phyloP scores from a whole-genome alignment of 1,284 basidiomycete species.

The Sanghuangporus baumii region DNA sequence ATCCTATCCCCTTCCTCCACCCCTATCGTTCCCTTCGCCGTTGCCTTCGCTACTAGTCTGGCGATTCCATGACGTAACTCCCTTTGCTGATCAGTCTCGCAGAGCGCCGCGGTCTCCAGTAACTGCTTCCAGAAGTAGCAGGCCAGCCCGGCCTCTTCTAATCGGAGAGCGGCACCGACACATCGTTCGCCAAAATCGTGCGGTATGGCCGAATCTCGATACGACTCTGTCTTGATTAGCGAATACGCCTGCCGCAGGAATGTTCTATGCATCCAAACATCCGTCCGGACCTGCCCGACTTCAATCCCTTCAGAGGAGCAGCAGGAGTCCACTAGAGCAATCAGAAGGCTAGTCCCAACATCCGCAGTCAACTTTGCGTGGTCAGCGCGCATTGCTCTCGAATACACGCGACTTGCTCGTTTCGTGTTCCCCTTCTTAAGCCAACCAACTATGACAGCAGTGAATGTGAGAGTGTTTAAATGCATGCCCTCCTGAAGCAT shows the following conservation, averaged over 20 bases:
- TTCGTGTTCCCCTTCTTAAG: constrained; percentile 37
- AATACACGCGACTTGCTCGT: constrained; percentile 40
- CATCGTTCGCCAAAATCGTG: constrained; percentile 46
- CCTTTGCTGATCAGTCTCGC: constrained; percentile 42
- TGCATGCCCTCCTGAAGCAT: constrained; percentile 43
- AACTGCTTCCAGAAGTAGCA: constrained; percentile 54
- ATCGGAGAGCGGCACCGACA: constrained; percentile 42
- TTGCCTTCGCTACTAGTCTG: constrained; percentile 28
- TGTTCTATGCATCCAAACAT: constrained; percentile 20
- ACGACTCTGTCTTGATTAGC: constrained; percentile 35
- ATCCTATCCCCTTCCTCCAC: constrained; percentile 27
- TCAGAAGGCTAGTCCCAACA: constrained; percentile 45
- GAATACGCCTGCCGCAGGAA: constrained; percentile 39
- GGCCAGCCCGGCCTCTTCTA: constrained; percentile 44
- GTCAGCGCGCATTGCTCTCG: constrained; percentile 31
- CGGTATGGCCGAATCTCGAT: constrained; percentile 33
- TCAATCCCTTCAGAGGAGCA: neutral
- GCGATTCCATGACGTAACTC: constrained; percentile 37
- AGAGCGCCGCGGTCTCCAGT: constrained; percentile 41
- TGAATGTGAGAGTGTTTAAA: constrained; percentile 50
- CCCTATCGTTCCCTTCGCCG: constrained; percentile 28
- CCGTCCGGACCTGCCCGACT: constrained; percentile 19
- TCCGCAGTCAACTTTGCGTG: constrained; percentile 37
- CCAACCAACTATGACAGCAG: constrained; percentile 55
- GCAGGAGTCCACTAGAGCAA: constrained; percentile 26